phyloP scores from a whole-genome alignment of 495 filamentous ascomycete genomes.

The Xylaria curta region DNA sequence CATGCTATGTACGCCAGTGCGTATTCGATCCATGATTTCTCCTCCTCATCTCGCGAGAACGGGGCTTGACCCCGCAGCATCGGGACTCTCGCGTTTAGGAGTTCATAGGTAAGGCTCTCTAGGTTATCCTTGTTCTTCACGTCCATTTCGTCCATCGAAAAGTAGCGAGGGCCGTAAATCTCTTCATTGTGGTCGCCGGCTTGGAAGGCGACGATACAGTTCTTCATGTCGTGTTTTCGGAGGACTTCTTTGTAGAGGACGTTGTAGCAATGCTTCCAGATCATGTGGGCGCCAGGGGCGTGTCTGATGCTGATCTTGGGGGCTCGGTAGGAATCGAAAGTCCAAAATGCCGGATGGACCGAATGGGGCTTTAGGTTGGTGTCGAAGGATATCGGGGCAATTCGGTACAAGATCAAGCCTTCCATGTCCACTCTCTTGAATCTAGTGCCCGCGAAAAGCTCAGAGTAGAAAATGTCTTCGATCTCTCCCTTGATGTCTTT shows the following conservation, averaged over 20 bases:
- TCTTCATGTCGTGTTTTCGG: neutral
- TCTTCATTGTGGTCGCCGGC: neutral
- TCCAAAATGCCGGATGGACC: slow-evolving; percentile 1
- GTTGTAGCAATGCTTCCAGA: neutral
- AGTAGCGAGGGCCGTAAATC: neutral
- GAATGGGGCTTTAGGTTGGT: neutral
- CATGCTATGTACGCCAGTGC: neutral
- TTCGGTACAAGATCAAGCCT: neutral
- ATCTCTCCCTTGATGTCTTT: neutral
- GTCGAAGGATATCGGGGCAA: neutral
- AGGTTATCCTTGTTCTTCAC: neutral
- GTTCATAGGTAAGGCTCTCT: neutral
- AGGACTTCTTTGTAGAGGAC: neutral
- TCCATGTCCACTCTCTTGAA: neutral
- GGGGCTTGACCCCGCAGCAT: neutral
- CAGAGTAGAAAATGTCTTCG: neutral
- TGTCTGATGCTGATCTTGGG: neutral
- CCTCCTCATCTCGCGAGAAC: neutral
- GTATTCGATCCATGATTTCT: neutral
- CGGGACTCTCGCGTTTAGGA: neutral
- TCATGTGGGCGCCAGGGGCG: neutral
- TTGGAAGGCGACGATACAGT: neutral
- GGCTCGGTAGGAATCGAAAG: neutral
- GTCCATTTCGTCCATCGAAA: neutral
- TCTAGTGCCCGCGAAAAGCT: neutral